These are phyloP conservation scores for Phytophthora nicotianae DNA, from an alignment of 352 stramenopile species.

Conservation along the genomic window DNA sequence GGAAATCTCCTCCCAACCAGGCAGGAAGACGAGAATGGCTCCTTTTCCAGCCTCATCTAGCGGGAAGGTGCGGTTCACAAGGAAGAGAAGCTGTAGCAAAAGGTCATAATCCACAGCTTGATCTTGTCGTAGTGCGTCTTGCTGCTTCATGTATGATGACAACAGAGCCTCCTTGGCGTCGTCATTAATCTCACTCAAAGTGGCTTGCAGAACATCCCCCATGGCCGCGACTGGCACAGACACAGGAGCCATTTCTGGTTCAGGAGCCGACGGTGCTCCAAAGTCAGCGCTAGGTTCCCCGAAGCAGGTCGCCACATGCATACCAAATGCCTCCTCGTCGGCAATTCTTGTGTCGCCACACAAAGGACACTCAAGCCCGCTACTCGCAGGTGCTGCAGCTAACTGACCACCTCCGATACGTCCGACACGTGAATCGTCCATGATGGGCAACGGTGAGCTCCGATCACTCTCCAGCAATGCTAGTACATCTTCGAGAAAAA, in stretches of 20 bases:
- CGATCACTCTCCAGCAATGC: conserved; percentile 48
- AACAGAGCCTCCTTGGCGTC: conserved; percentile 48
- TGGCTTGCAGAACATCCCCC: conserved; percentile 44
- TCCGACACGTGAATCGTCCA: conserved; percentile 27
- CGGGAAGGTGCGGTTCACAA: conserved; percentile 67
- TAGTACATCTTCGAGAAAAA: conserved; percentile 92
- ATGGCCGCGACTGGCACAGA: conserved; percentile 30
- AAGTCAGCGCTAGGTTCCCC: conserved; percentile 43
- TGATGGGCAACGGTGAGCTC: conserved; percentile 34
- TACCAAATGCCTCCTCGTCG: conserved; percentile 86
- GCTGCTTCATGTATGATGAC: conserved; percentile 62
- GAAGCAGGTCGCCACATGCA: conserved; percentile 86
- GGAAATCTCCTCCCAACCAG: conserved; percentile 85
- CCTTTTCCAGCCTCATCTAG: conserved; percentile 55
- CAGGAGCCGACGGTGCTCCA: background rate
- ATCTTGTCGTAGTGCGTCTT: conserved; percentile 63
- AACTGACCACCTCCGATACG: conserved; percentile 8
- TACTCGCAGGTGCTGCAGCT: conserved; percentile 8
- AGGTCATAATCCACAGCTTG: conserved; percentile 77
- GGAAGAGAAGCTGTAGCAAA: conserved; percentile 63
- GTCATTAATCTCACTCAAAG: conserved; percentile 38
- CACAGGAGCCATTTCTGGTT: conserved; percentile 17
- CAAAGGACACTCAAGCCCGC: conserved; percentile 77
- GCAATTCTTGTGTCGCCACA: conserved; percentile 75
- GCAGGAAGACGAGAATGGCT: conserved; percentile 85